Percentiles rank a stretch among this genome's conserved stretches.
Evolutionary conservation across 23 red algal genomes (phyloP).

Genomic region (Gracilaria caudata): DNA sequence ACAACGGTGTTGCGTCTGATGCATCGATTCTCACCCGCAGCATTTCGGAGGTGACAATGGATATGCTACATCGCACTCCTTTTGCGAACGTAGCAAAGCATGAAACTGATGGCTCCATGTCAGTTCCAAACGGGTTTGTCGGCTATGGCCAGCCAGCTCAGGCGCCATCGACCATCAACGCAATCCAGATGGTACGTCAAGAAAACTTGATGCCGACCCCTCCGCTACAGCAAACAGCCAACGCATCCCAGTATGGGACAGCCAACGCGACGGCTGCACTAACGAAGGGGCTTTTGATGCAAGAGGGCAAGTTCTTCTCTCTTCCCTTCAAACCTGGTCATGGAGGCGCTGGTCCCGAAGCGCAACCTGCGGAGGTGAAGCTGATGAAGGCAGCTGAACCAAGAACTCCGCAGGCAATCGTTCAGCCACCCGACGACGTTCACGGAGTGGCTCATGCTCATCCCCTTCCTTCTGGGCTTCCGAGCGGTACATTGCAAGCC

Average conservation of each 20-base stretch:
- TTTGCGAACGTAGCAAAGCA: background rate
- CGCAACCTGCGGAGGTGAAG: background rate
- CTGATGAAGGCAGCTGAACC: no score
- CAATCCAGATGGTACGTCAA: background rate
- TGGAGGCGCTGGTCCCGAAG: background rate
- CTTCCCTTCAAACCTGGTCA: conserved; percentile 1
- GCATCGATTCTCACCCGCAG: background rate
- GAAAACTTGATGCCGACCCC: background rate
- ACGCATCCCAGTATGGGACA: background rate
- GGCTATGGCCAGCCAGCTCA: background rate
- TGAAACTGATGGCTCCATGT: background rate
- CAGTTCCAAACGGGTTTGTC: background rate
- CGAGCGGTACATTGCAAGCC: conserved; percentile 2
- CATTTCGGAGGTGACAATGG: conserved; percentile 17
- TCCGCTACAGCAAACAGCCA: background rate
- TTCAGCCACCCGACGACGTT: background rate
- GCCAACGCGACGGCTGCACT: background rate
- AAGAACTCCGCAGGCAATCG: background rate
- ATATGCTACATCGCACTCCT: conserved; percentile 7
- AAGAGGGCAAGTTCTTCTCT: background rate
- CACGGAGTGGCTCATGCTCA: background rate
- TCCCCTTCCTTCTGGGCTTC: background rate
- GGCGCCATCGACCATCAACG: background rate
- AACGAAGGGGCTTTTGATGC: background rate
- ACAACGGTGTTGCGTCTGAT: background rate